phyloP scores from a whole-genome alignment of 2,329 filamentous ascomycete species.

The Coniochaeta sp. region DNA sequence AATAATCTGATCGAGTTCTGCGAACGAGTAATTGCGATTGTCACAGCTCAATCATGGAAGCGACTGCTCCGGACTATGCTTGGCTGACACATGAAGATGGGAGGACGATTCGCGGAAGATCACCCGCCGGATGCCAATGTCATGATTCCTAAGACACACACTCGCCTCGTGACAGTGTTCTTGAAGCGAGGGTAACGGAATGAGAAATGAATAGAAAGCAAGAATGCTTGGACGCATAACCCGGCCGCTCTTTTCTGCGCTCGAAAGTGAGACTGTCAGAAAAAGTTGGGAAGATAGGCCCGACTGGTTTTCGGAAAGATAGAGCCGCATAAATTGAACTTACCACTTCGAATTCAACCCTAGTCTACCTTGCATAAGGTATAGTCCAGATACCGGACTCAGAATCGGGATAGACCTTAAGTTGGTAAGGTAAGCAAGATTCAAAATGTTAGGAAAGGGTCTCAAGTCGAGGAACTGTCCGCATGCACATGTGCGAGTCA shows the following conservation, averaged over 20 bases:
- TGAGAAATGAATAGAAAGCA: neutral
- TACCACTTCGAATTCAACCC: neutral
- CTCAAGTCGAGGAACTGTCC: too few relatives aligned
- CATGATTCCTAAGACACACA: neutral
- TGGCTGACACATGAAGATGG: neutral
- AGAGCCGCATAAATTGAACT: neutral
- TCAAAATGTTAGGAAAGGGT: too few relatives aligned
- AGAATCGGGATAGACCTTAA: neutral
- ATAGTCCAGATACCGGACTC: neutral
- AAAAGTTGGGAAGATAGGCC: neutral
- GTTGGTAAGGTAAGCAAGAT: too few relatives aligned
- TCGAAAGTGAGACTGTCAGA: neutral
- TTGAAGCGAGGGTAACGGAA: neutral
- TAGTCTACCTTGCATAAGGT: neutral
- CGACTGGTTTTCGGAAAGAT: neutral
- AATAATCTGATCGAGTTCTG: neutral
- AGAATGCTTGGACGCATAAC: neutral
- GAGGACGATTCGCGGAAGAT: neutral
- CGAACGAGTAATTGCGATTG: neutral
- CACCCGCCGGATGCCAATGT: neutral
- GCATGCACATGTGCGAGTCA: too few relatives aligned
- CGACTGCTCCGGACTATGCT: neutral
- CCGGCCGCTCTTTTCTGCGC: neutral
- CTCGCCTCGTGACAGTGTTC: neutral
- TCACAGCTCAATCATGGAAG: neutral